These are phyloP conservation scores for Byssoonygena ceratinophila DNA, from an alignment of 2,329 filamentous ascomycete genomes.

Conservation along the genomic window DNA sequence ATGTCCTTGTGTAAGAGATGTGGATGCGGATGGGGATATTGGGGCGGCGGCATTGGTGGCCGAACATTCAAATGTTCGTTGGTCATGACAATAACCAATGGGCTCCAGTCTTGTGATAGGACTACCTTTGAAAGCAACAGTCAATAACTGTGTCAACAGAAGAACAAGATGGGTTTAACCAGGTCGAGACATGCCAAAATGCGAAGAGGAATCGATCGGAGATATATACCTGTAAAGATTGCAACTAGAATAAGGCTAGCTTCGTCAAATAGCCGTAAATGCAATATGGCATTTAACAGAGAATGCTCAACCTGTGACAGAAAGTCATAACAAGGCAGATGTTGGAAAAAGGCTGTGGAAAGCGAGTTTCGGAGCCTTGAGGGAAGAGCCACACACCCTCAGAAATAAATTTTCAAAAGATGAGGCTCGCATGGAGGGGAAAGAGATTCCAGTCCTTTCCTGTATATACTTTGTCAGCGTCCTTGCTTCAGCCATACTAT, in stretches of 20 bases:
- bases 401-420: neutral
- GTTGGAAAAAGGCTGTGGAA: neutral
- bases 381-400: neutral
- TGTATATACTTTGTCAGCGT: slow-evolving; percentile 9
- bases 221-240: slow-evolving; percentile 1
- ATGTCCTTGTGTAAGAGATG: neutral
- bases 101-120: neutral
- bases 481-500: neutral
- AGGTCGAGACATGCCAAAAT: neutral
- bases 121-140: neutral
- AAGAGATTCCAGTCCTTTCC: neutral
- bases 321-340: neutral
- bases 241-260: no score
- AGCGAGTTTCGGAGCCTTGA: neutral
- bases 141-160: neutral
- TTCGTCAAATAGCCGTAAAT: neutral
- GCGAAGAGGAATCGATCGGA: neutral
- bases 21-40: slow-evolving; percentile 5
- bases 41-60: slow-evolving; percentile 11
- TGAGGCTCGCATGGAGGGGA: slow-evolving; percentile 8
- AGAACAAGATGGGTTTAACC: neutral
- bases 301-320: neutral
- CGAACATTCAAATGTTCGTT: slow-evolving; percentile 1
- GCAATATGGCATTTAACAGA: neutral
- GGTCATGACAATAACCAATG: neutral